Evolutionary conservation across 2,329 filamentous ascomycete genomes (phyloP).

Genomic region (Cladophialophora carrionii): DNA sequence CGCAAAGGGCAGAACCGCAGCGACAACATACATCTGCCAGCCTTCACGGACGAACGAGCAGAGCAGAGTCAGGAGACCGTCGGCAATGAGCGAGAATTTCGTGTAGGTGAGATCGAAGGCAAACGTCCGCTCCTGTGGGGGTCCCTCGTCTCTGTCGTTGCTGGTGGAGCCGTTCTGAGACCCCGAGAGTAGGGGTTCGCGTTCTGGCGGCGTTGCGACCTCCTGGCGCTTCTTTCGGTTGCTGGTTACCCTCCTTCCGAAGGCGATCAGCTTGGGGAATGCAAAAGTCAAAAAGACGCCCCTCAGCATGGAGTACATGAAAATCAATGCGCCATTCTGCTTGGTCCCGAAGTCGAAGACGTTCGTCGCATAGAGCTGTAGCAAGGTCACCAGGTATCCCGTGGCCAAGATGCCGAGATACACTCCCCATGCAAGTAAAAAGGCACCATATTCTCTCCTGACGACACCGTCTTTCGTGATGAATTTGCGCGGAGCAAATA

Average conservation of each 20-base stretch:
- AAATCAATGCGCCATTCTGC: constrained; percentile 62
- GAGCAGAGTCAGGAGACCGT: constrained; percentile 66
- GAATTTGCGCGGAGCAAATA: constrained; percentile 63
- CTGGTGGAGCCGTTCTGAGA: not conserved
- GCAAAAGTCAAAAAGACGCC: constrained; percentile 60
- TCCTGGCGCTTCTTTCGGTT: constrained; percentile 15
- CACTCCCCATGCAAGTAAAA: constrained; percentile 67
- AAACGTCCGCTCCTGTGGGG: constrained; percentile 46
- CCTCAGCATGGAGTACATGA: constrained; percentile 59
- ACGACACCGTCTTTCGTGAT: constrained; percentile 56
- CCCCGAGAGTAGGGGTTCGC: constrained; percentile 22
- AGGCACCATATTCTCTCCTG: constrained; percentile 62
- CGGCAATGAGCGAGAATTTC: constrained; percentile 66
- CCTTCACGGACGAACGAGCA: constrained; percentile 64
- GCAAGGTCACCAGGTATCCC: constrained; percentile 65
- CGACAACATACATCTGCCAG: constrained; percentile 72
- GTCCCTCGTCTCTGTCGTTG: constrained; percentile 19
- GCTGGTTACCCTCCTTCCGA: constrained; percentile 45
- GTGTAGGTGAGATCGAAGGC: constrained; percentile 70
- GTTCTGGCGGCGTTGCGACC: constrained; percentile 15
- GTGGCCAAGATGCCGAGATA: constrained; percentile 71
- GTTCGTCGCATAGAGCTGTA: constrained; percentile 63
- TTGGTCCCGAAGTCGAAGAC: constrained; percentile 60
- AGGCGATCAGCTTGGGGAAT: constrained; percentile 58
- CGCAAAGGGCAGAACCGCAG: constrained; percentile 67